Evolutionary conservation across 345 rosid species (phyloP), one percentile per base, ranked within the genome.

Genomic region (Brassica carinata): DNA sequence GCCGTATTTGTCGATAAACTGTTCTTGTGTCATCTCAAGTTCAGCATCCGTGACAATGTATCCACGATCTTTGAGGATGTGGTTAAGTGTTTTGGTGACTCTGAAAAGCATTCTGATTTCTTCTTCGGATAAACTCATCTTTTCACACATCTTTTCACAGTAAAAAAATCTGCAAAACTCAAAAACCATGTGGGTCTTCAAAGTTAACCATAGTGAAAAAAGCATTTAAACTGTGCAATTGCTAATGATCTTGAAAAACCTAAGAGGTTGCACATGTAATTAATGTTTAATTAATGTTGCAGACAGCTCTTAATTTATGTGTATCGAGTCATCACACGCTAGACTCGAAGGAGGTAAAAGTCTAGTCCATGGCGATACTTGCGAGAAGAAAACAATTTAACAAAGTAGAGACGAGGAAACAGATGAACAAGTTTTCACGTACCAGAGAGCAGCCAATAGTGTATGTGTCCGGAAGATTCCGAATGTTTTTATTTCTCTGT

Each of bases 51-150:
- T 79, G 15, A 93, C 87, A 10, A 87, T 69, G 79, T 93, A 93
- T 8, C 87, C 91, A 19, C 93, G 75, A 79, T 91, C 94, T 79
- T 67, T 87, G 26, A 91, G 83, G 89, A 91, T 91, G 73, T 88
- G 90, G 89, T 87, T 80, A 64, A 88, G 85, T 4, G 92, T 87
- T 79, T 65, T 85, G 3, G 86, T 81, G 48, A 91, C 82, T 77
- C 90, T 85, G 73, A 36, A 81, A 10, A 93, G 86, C 83, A 85
- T 87, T 77, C 75, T 88, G 74, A 87, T 83, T 77, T 89, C 95
- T 11, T 88, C 92, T 11, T 87, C 91, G 0, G 89, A 2, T 63
- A 64, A 79, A 64, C 75, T 57, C 97, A 93, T 93, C 11, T 79
- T 84, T 17, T 67, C 13, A 31, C 34, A 31, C 34, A 31, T 38